Conservation (phyloP, 1,284 basidiomycete species). For the Malassezia dermatis region DNA sequence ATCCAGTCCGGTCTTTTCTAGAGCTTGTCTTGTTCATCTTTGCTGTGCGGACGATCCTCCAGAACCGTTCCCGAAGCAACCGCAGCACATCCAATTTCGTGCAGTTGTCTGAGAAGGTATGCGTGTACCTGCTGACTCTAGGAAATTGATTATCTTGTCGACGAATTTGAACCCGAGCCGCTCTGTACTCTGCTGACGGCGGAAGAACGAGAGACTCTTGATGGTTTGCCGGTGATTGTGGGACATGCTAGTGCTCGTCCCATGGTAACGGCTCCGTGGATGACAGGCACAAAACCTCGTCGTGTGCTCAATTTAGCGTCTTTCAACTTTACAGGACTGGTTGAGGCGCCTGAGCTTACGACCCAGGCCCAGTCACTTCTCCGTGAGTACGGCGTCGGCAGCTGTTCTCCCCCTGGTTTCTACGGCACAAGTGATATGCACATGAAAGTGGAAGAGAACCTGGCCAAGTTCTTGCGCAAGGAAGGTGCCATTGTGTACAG, state of each 20-base stretch:
- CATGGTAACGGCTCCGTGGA: conserved; percentile 65
- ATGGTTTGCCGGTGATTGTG: conserved; percentile 64
- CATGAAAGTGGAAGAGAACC: conserved; percentile 72
- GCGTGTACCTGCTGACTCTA: conserved; percentile 47
- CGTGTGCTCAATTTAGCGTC: conserved; percentile 76
- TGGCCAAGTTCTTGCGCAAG: conserved; percentile 80
- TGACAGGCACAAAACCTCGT: conserved; percentile 56
- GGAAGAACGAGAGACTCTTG: conserved; percentile 61
- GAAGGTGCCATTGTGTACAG: conserved; percentile 86
- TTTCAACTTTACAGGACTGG: conserved; percentile 84
- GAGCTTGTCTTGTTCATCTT: conserved; percentile 83
- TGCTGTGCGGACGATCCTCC: conserved; percentile 69
- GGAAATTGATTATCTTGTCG: conserved; percentile 94
- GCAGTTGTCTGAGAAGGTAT: conserved; percentile 74
- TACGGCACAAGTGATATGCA: conserved; percentile 96
- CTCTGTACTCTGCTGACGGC: conserved; percentile 60
- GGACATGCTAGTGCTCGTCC: conserved; percentile 63
- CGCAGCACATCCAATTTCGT: conserved; percentile 76
- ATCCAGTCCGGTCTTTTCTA: conserved; percentile 75
- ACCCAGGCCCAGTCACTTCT: conserved; percentile 73
- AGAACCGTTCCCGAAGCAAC: conserved; percentile 77
- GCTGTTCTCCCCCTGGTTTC: conserved; percentile 93
- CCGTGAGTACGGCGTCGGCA: conserved; percentile 85
- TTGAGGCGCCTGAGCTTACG: conserved; percentile 78
- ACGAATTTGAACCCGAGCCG: conserved; percentile 86